Evolutionary conservation across 257 asterid species (phyloP).

Genomic region (Cordia subcordata): DNA sequence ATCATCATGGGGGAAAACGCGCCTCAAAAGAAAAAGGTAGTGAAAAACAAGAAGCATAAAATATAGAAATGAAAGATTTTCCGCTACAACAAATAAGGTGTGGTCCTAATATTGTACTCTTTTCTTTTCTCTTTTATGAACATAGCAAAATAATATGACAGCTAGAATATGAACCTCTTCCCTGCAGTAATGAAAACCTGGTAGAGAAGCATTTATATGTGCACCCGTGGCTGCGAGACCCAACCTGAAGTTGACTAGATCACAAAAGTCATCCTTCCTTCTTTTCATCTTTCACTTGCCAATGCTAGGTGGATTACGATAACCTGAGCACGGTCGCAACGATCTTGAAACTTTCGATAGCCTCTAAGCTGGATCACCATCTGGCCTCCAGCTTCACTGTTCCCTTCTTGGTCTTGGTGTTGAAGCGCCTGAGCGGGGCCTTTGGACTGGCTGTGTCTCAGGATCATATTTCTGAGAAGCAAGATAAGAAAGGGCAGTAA

Average conservation of each 20-base stretch:
- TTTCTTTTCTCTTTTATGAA: no score
- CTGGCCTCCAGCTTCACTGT: conserved; percentile 1
- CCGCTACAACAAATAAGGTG: neutral
- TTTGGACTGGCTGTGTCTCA: conserved; percentile 39
- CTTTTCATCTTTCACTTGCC: no score
- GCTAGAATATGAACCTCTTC: neutral
- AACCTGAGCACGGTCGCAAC: no score
- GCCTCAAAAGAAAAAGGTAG: neutral
- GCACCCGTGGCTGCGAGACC: no score
- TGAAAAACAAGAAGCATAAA: neutral
- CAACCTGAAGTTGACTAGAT: no score
- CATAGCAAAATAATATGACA: neutral
- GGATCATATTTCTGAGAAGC: conserved; percentile 53
- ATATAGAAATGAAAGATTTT: no score
- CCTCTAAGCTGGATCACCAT: no score
- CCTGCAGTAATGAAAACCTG: neutral
- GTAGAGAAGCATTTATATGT: no score
- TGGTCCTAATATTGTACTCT: neutral
- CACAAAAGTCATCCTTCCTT: no score
- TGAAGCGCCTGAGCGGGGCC: conserved; percentile 37
- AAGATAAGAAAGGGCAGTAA: conserved; percentile 58
- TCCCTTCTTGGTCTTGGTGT: conserved; percentile 46
- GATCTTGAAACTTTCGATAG: no score
- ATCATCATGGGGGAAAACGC: no score
- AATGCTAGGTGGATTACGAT: no score